Percentiles rank a stretch among this genome's conserved stretches.
Evolutionary conservation across 2,329 filamentous ascomycete species (phyloP).

Genomic region (Fulvia fulva): DNA sequence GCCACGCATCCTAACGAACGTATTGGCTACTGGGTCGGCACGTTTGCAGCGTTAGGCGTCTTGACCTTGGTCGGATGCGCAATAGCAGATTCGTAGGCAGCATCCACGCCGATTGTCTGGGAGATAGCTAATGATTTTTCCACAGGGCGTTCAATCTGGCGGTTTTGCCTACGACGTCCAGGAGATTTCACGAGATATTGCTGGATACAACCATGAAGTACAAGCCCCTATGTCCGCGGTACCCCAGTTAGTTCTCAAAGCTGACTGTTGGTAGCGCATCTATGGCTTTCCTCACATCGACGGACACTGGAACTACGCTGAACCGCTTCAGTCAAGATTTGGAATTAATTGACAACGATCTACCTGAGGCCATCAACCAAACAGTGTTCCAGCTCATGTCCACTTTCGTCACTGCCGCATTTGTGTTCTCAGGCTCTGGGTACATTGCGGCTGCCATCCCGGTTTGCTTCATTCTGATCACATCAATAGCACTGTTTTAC

Average conservation of each 20-base stretch:
- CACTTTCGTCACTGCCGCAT: conserved; percentile 2
- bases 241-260: no score
- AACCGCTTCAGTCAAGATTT: conserved; percentile 44
- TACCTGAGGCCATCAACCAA: conserved; percentile 20
- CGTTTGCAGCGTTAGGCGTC: neutral
- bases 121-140: no score
- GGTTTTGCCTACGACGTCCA: neutral
- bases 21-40: no score
- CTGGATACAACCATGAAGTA: neutral
- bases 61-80: neutral
- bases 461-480: conserved; percentile 29
- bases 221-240: no score
- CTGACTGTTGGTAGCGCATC: no score
- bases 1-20: no score
- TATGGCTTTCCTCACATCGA: neutral
- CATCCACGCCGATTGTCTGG: no score
- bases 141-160: neutral
- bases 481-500: conserved; percentile 44
- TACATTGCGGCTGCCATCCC: conserved; percentile 42
- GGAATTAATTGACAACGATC: conserved; percentile 42
- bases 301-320: neutral
- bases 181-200: neutral
- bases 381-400: neutral
- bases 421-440: conserved; percentile 28
- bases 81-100: no score